Conservation (phyloP, 2,329 filamentous ascomycete genomes). For the Nigrospora oryzae region DNA sequence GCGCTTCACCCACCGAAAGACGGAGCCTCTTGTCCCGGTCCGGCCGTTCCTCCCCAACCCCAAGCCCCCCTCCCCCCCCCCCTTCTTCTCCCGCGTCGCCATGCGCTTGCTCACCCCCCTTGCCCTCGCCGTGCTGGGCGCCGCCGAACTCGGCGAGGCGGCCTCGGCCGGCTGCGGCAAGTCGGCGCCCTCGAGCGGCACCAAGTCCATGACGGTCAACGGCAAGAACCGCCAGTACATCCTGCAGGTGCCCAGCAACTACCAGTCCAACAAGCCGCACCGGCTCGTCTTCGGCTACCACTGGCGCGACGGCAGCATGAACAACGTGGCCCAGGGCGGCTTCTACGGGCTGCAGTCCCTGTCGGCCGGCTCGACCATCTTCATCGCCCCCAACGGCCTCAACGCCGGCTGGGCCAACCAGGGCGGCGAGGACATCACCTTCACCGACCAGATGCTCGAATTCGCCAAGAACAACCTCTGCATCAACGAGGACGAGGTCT, state of each 20-base stretch:
- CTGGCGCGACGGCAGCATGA: conserved; percentile 28
- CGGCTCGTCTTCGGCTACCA: conserved; percentile 33
- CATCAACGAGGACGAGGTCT: conserved; percentile 29
- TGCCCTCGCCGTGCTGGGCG: neutral
- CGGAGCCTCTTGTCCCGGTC: too few species aligned
- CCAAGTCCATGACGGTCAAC: conserved; percentile 25
- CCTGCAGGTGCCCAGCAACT: conserved; percentile 27
- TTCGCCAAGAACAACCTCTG: conserved; percentile 29
- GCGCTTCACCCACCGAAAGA: neutral
- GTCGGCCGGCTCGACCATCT: conserved; percentile 28
- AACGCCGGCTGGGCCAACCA: conserved; percentile 32
- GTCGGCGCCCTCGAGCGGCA: conserved; percentile 17
- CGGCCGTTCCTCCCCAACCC: too few species aligned
- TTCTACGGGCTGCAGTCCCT: conserved; percentile 28
- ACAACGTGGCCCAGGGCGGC: conserved; percentile 25
- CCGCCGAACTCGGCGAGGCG: neutral
- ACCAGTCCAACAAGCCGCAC: conserved; percentile 27
- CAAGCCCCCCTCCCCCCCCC: too few species aligned
- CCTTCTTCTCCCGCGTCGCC: too few species aligned
- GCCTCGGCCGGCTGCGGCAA: conserved; percentile 24
- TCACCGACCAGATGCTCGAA: conserved; percentile 28
- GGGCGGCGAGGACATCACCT: conserved; percentile 29
- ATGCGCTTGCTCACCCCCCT: neutral
- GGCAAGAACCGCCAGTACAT: conserved; percentile 28
- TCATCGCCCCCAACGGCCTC: conserved; percentile 32